Conservation (phyloP, 2,329 filamentous ascomycete genomes). For the Fusarium sublunatum region DNA sequence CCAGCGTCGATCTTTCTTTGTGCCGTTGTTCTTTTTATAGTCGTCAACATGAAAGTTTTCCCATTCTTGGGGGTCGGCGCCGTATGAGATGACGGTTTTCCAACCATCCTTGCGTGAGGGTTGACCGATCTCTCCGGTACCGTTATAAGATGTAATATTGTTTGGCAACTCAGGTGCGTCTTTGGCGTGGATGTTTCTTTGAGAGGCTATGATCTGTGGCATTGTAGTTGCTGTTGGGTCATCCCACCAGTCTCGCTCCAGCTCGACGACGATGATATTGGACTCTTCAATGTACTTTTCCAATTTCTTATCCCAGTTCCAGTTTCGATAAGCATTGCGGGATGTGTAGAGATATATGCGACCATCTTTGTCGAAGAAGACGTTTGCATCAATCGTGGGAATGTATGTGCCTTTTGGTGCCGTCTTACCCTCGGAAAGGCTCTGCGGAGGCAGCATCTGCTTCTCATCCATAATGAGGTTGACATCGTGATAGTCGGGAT, state of each 20-base stretch:
- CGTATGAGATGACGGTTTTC: slow-evolving; percentile 53
- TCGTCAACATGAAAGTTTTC: slow-evolving; percentile 53
- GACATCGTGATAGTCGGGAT: slow-evolving; percentile 51
- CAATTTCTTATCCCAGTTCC: slow-evolving; percentile 51
- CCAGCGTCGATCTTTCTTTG: slow-evolving; percentile 52
- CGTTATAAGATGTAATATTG: slow-evolving; percentile 51
- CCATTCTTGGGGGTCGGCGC: slow-evolving; percentile 51
- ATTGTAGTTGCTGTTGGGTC: slow-evolving; percentile 50
- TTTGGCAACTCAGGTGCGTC: slow-evolving; percentile 43
- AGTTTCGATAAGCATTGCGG: slow-evolving; percentile 52
- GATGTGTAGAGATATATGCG: slow-evolving; percentile 52
- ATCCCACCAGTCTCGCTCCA: slow-evolving; percentile 52
- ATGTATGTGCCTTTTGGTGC: slow-evolving; percentile 53
- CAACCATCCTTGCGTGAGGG: slow-evolving; percentile 53
- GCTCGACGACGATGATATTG: slow-evolving; percentile 52
- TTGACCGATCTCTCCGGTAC: slow-evolving; percentile 49
- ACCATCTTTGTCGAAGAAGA: slow-evolving; percentile 58
- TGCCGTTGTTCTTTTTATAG: slow-evolving; percentile 49
- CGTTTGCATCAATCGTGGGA: slow-evolving; percentile 58
- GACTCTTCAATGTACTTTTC: slow-evolving; percentile 54
- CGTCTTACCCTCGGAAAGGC: slow-evolving; percentile 39
- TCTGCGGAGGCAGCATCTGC: slow-evolving; percentile 50
- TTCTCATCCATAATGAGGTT: slow-evolving; percentile 53
- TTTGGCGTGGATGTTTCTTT: slow-evolving; percentile 46
- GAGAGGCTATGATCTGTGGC: slow-evolving; percentile 48